Evolutionary conservation across 2,329 filamentous ascomycete species (phyloP).

Genomic region (Fusarium brevicatenulatum): DNA sequence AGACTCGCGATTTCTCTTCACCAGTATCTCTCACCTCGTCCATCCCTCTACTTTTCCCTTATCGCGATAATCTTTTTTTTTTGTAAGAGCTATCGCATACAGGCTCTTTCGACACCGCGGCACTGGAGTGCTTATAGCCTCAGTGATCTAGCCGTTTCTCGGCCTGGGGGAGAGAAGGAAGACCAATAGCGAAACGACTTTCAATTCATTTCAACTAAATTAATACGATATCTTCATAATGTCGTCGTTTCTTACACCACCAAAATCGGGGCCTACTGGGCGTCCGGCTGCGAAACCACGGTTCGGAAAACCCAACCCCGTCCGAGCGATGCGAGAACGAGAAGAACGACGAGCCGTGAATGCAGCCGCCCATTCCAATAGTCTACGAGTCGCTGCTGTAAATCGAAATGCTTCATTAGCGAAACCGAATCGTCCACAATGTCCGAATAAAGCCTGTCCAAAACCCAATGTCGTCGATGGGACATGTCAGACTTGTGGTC

Average conservation of each 20-base stretch:
- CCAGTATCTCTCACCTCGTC: slow-evolving; percentile 36
- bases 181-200: background rate
- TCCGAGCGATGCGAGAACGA: slow-evolving; percentile 63
- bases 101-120: background rate
- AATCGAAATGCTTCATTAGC: slow-evolving; percentile 48
- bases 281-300: slow-evolving; percentile 50
- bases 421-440: slow-evolving; percentile 55
- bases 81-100: background rate
- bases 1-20: slow-evolving; percentile 39
- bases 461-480: slow-evolving; percentile 71
- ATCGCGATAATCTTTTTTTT: slow-evolving; percentile 31
- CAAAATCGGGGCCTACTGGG: slow-evolving; percentile 48
- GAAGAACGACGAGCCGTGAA: slow-evolving; percentile 57
- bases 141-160: slow-evolving; percentile 14
- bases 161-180: slow-evolving; percentile 27
- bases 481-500: slow-evolving; percentile 86
- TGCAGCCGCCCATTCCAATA: slow-evolving; percentile 40
- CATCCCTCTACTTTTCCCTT: slow-evolving; percentile 4
- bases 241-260: slow-evolving; percentile 59
- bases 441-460: slow-evolving; percentile 69
- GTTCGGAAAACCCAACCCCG: slow-evolving; percentile 58
- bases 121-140: slow-evolving; percentile 2
- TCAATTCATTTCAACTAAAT: background rate
- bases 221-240: slow-evolving; percentile 46
- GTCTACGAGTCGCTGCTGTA: slow-evolving; percentile 45